phyloP scores from a whole-genome alignment of 163 green algal species.

The Scenedesmus sp. region DNA sequence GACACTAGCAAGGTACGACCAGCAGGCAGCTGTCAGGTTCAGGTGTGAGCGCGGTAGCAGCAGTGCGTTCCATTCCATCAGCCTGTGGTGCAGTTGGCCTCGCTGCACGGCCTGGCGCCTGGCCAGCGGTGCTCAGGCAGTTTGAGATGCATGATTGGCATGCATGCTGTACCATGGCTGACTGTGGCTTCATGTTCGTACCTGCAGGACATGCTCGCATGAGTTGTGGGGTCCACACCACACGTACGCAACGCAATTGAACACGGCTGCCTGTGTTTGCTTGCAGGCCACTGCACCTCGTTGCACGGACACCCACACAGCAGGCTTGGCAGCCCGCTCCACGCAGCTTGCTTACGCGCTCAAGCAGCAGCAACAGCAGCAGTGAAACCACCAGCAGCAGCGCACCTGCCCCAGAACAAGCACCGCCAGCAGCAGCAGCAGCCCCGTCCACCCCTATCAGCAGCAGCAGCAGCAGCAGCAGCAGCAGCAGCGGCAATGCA shows the following conservation, averaged over 20 bases:
- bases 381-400: neutral
- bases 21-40: neutral
- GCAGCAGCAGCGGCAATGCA: constrained; percentile 44
- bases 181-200: too few relatives aligned
- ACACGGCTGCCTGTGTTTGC: neutral
- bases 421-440: constrained; percentile 5
- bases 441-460: neutral
- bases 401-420: neutral
- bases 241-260: too few relatives aligned
- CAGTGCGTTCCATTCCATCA: neutral
- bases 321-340: neutral
- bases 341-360: neutral
- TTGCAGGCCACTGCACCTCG: neutral
- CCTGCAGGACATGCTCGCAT: too few relatives aligned
- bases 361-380: neutral
- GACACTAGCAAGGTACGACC: neutral
- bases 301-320: neutral
- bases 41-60: neutral
- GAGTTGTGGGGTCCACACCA: too few relatives aligned
- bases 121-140: too few relatives aligned
- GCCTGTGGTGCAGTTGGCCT: too few relatives aligned
- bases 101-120: neutral
- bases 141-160: too few relatives aligned
- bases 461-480: constrained; percentile 16
- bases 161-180: too few relatives aligned